A percentile compares a stretch with the other conserved stretches of the same genome.
Evolutionary conservation across 768 basidiomycete species (phyloP).

Genomic region (Artomyces pyxidatus): DNA sequence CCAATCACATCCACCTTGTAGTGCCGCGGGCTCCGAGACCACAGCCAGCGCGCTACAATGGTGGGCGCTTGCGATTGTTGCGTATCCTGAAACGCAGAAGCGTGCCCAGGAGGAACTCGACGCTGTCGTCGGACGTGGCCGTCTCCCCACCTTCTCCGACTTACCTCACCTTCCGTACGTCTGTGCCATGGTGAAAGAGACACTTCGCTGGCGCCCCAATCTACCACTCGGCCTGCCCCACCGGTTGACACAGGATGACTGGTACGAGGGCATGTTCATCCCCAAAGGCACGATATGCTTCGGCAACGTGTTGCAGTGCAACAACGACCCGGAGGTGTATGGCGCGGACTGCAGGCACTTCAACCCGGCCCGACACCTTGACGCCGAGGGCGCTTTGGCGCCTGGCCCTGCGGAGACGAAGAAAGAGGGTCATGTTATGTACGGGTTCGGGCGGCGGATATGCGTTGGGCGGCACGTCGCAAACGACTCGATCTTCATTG

Average conservation of each 20-base stretch:
- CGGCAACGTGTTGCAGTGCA: conserved; percentile 21
- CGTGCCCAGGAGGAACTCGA: conserved; percentile 6
- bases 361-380: conserved; percentile 17
- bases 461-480: conserved; percentile 7
- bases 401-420: conserved; percentile 17
- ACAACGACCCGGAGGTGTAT: conserved; percentile 19
- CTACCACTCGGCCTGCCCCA: conserved; percentile 13
- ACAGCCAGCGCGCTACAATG: not conserved
- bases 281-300: conserved; percentile 28
- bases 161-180: conserved; percentile 5
- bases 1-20: not conserved
- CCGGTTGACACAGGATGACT: conserved; percentile 18
- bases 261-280: conserved; percentile 22
- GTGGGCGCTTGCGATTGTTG: conserved; percentile 6
- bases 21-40: conserved; percentile 1
- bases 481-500: conserved; percentile 26
- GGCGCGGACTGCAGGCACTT: conserved; percentile 18
- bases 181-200: conserved; percentile 12
- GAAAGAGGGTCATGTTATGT: conserved; percentile 21
- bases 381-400: conserved; percentile 14
- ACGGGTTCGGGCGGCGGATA: conserved; percentile 19
- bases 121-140: conserved; percentile 4
- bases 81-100: not conserved
- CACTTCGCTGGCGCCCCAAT: conserved; percentile 4
- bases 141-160: conserved; percentile 11